Base-by-base conservation (phyloP, 768 basidiomycete genomes). In the Cystobasidium onofrii region DNA sequence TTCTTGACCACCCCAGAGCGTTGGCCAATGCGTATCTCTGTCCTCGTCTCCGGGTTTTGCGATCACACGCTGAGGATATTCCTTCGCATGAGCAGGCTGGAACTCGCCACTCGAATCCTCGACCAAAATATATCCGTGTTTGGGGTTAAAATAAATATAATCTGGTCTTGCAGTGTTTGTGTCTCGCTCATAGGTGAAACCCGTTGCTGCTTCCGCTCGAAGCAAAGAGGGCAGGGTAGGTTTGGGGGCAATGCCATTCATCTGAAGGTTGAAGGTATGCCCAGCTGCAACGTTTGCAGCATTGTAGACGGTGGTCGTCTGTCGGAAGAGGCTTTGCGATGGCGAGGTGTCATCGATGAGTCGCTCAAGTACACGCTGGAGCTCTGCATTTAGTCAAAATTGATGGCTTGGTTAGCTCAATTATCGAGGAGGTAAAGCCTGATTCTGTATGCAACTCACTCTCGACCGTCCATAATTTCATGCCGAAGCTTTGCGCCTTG, bases 121-220 rank as follows among this genome's bases (percentile, higher is more conserved):
- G n/a, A 97, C 86, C 54, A 98, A 85, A 55, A 97, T 85, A 80
- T 92, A 97, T 79, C 86, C 88, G 64, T 85, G 86, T 50, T 85
- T 84, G 50, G 87, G 86, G 20, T 86, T 82, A 81, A 98, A 98
- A 80, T 98, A 99, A 72, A 85, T 86, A 79, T 87, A 91, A 81
- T 94, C 92, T 76, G 89, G 88, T 63, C 93, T 87, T 75, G 87
- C 90, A 75, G 93, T 90, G 23, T 86, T 88, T 0, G 91, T 89
- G 82, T 99, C 96, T 57, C 95, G 90, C 83, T 99, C 96, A 20
- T 87, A 88, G 0, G 88, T 89, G 1, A 85, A 85, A 57, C 96
- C 96, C 76, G 91, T 87, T 50, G 90, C 81, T 75, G 88, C 88
- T 80, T 98, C 96, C 23, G 89, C 88, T 77, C 91, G 87, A 34